Evolutionary conservation across 768 basidiomycete genomes (phyloP), one percentile per base, ranked within the genome.

Genomic region (Floccularia luteovirens): DNA sequence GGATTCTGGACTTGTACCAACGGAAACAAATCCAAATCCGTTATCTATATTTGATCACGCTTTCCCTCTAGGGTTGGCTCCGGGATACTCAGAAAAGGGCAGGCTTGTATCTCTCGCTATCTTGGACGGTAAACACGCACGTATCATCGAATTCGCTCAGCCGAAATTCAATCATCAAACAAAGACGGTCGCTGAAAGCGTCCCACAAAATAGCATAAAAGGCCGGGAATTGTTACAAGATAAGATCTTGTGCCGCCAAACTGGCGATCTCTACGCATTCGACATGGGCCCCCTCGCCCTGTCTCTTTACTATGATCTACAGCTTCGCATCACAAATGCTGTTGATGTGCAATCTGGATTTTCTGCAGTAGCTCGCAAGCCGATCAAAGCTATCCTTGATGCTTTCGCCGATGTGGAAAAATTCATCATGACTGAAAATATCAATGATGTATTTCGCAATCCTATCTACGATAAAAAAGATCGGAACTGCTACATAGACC

Each of bases 291-390:
- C 65, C 0, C 52, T 81, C 12, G 62, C 70, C 0, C 62, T 79
- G 53, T 62, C 69, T 0, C 60, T 83, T 4, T 70, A 64, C 48
- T 48, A 44, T 24, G 64, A 72, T 27, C 54, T 66, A 31, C 49
- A 53, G 1, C 46, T 80, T 17, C 65, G 65, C 27, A 48, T 82
- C 31, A 50, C 55, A 5, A 64, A 69, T 22, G 77, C 64, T n/a
- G 53, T 81, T 27, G 77, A 82, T 48, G 66, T 83, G 16, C 77
- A 81, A 46, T 73, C 72, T 3, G 69, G 62, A 2, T 70, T 70
- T 47, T 57, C 62, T 5, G 59, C 59, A 6, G 44, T 53, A 4
- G 53, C 59, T 35, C 66, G 72, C 22, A 59, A 61, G 25, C 70
- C 75, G 4, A 38, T 68, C 5, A 55, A 53, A 1, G 60, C 67